Evolutionary conservation across 164 flowering plant genomes (phyloP), one percentile per base, ranked within the genome.

Genomic region (Dillenia suffruticosa): DNA sequence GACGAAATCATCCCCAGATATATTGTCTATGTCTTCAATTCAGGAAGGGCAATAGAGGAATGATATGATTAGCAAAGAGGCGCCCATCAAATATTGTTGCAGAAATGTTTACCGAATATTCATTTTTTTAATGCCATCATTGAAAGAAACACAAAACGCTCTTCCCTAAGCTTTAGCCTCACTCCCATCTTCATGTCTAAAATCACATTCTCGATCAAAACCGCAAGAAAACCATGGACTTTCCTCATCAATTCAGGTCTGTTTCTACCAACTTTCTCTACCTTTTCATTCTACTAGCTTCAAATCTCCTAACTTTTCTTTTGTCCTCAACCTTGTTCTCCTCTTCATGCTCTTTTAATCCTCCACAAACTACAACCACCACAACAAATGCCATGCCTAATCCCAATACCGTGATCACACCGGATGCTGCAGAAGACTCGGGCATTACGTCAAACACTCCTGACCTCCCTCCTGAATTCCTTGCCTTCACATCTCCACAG

Each of bases 291-390:
- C 81, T 80, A 10, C 1, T 79, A 2, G 65, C 79, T 10, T 64
- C 85, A 58, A 83, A 79, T 70, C 74, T 83, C 26, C 68, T 81
- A 64, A 81, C 84, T 53, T 56, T 77, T 13, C 74, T 72, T 76
- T 56, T 22, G 16, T 50, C 52, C 19, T 10, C 73, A 55, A 62
- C 72, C 61, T 68, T 74, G 54, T 67, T 72, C 49, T 60, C 73
- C 58, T 60, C 68, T 50, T 56, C 70, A 2, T 61, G 66, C 51
- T 58, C 44, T 10, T 46, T 55, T 57, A 17, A 24, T 15, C 61
- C 67, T 6, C 1, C 54, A 16, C 17, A 43, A 14, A 12, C 61
- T 47, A 14, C 63, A 46, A 24, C 50, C 54, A 32, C 55, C n/a
- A 19, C 68, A 13, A 14, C 56, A 43, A 10, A 54, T 40, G 9